Evolutionary conservation across 495 filamentous ascomycete genomes (phyloP), one percentile per base, ranked within the genome.

Genomic region (Terfezia claveryi): DNA sequence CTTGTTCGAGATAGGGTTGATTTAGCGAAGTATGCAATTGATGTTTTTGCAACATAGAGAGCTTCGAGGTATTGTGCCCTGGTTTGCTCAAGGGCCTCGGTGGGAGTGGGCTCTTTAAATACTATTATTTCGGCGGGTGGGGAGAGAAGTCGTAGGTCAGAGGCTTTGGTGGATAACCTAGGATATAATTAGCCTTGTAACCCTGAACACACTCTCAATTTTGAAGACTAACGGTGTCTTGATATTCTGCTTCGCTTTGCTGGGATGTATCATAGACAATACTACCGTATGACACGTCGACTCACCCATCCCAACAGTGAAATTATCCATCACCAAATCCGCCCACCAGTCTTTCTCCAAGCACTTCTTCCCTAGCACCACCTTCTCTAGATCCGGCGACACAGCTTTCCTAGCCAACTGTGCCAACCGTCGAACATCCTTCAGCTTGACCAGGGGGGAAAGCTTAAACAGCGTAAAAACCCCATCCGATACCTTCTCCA

Each of bases 11-110:
- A 83, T 20, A 96, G 72, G 4, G 91, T 87, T 1, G 91, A 91
- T 72, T 98, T 98, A 17, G 89, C 84, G 71, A 96, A 98, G 66
- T 94, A 98, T 59, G 89, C 92, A 61, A 96, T 69, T 11, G 91
- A 91, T 23, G 86, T 82, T 80, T 83, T 91, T 8, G 91, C 91
- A 46, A 86, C 72, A 69, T 95, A 96, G n/a, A 96, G 72, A 16
- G 83, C 78, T 50, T 95, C 83, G 50, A 86, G 68, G 69, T 95
- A 95, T 58, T 94, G 85, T 32, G 70, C 74, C 55, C 79, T 71
- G 61, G 88, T 76, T 55, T 73, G 80, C 50, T 80, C 76, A 55
- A 84, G 74, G 7, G 83, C 74, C 38, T 46, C 41, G 14, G 41
- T 20, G 4, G 41, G 4, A 3, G 41, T 46, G 8, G 41, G 41